A percentile compares a stretch with the other conserved stretches of the same genome.
These are phyloP conservation scores for Lactarius psammicola DNA, from an alignment of 768 basidiomycete genomes.

Conservation along the genomic window DNA sequence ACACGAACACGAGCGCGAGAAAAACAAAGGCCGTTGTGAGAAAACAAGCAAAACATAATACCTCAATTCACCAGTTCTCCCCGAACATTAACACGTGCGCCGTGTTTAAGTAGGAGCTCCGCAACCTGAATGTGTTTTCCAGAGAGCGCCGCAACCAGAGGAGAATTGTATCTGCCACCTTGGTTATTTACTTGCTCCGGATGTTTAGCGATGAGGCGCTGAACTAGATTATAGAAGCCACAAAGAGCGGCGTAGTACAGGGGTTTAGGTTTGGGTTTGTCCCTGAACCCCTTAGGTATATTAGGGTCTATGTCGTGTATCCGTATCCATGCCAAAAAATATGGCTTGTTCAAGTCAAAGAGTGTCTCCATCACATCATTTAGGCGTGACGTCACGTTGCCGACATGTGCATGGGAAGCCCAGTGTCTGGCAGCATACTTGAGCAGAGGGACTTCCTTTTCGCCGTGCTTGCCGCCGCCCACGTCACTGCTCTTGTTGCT, in stretches of 20 bases:
- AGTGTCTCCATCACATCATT: background rate
- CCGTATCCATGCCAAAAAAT: background rate
- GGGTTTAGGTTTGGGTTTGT: background rate
- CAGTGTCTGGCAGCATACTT: background rate
- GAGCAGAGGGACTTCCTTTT: background rate
- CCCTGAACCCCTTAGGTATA: too few species aligned
- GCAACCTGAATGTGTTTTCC: background rate
- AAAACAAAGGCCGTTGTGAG: too few species aligned
- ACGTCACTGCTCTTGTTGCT: accelerated
- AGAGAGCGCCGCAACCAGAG: background rate
- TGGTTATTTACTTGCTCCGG: background rate
- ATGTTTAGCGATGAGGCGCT: background rate
- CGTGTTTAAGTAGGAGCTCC: background rate
- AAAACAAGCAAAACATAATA: too few species aligned
- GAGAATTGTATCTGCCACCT: background rate
- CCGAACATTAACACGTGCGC: background rate
- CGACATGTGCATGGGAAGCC: background rate
- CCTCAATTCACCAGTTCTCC: too few species aligned
- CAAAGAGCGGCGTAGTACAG: background rate
- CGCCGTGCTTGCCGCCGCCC: too few species aligned
- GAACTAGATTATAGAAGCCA: background rate
- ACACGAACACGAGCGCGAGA: too few species aligned
- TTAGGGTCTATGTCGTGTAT: background rate
- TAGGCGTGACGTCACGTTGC: background rate
- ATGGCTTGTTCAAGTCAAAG: background rate